Conservation (phyloP, 768 basidiomycete genomes). For the Favolaschia claudopus region DNA sequence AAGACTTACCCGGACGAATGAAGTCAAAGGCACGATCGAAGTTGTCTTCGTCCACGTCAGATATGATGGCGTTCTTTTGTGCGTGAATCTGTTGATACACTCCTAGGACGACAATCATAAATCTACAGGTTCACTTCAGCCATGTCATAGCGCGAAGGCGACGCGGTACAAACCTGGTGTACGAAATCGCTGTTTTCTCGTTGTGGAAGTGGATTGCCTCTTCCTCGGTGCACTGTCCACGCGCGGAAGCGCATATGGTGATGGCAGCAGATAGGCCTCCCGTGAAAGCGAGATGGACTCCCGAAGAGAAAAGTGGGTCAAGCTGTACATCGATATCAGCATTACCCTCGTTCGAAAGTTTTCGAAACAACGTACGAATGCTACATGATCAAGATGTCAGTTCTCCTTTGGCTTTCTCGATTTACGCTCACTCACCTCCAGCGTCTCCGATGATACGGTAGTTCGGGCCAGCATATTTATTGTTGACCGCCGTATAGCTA, state of each 20-base stretch:
- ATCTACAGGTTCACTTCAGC: slow-evolving; percentile 33
- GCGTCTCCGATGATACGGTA: slow-evolving; percentile 44
- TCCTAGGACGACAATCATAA: slow-evolving; percentile 55
- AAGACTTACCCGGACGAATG: slow-evolving; percentile 40
- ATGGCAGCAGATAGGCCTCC: slow-evolving; percentile 46
- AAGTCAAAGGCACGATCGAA: slow-evolving; percentile 57
- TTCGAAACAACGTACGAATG: too few species aligned
- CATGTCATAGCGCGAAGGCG: not conserved
- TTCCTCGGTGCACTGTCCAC: slow-evolving; percentile 37
- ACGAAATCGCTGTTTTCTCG: slow-evolving; percentile 39
- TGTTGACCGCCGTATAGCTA: slow-evolving; percentile 44
- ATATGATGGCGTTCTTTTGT: slow-evolving; percentile 47
- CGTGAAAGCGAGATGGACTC: slow-evolving; percentile 49
- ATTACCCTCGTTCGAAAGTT: slow-evolving; percentile 43
- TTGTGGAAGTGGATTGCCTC: slow-evolving; percentile 41
- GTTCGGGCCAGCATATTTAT: slow-evolving; percentile 37
- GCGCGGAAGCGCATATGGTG: slow-evolving; percentile 42
- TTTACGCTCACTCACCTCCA: slow-evolving; percentile 36
- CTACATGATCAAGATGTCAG: too few species aligned
- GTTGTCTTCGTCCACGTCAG: slow-evolving; percentile 54
- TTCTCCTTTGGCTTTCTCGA: too few species aligned
- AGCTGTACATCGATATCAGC: slow-evolving; percentile 34
- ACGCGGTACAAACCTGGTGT: slow-evolving; percentile 37
- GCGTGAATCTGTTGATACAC: slow-evolving; percentile 58
- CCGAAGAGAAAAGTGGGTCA: slow-evolving; percentile 69